phyloP scores from a whole-genome alignment of 1,139 yeast genomes.

The Debaryomyces singareniensis region DNA sequence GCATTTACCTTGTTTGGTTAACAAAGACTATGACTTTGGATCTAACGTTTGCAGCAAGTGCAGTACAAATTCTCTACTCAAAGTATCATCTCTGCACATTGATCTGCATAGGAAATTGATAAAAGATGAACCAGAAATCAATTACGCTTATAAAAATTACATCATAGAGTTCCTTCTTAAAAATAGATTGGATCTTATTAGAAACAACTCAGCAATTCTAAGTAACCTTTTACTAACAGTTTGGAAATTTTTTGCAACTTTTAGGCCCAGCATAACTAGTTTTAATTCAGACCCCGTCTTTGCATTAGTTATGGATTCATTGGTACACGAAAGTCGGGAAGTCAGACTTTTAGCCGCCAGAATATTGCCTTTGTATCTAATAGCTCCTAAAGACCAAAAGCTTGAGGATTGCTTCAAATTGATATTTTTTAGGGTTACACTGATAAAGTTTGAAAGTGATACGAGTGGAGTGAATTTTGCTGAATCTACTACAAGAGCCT shows the following conservation, averaged over 20 bases:
- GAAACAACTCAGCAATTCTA: slow-evolving; percentile 20
- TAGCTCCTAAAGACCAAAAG: slow-evolving; percentile 25
- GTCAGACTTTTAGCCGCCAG: slow-evolving; percentile 45
- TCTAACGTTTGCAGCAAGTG: slow-evolving; percentile 36
- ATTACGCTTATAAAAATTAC: slow-evolving; percentile 17
- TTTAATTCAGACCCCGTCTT: slow-evolving; percentile 16
- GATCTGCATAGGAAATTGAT: slow-evolving; percentile 17
- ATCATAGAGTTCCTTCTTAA: slow-evolving; percentile 15
- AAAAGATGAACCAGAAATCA: slow-evolving; percentile 16
- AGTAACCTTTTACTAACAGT: slow-evolving; percentile 41
- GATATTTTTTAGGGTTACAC: slow-evolving; percentile 28
- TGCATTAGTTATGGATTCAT: slow-evolving; percentile 15
- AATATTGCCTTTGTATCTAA: slow-evolving; percentile 39
- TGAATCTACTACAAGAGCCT: slow-evolving; percentile 56
- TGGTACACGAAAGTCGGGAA: slow-evolving; percentile 38
- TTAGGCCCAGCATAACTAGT: slow-evolving; percentile 30
- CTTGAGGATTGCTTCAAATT: slow-evolving; percentile 30
- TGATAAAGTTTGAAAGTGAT: slow-evolving; percentile 26
- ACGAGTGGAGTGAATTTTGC: slow-evolving; percentile 33
- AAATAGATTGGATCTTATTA: slow-evolving; percentile 5
- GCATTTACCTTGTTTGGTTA: slow-evolving; percentile 34
- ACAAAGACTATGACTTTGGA: slow-evolving; percentile 23
- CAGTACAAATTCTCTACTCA: slow-evolving; percentile 19
- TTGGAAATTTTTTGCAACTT: slow-evolving; percentile 44
- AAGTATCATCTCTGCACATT: slow-evolving; percentile 17